Percentiles rank a stretch among this genome's conserved stretches.
phyloP scores from a whole-genome alignment of 202 grass and related monocot species.

The Zoysia matrella region DNA sequence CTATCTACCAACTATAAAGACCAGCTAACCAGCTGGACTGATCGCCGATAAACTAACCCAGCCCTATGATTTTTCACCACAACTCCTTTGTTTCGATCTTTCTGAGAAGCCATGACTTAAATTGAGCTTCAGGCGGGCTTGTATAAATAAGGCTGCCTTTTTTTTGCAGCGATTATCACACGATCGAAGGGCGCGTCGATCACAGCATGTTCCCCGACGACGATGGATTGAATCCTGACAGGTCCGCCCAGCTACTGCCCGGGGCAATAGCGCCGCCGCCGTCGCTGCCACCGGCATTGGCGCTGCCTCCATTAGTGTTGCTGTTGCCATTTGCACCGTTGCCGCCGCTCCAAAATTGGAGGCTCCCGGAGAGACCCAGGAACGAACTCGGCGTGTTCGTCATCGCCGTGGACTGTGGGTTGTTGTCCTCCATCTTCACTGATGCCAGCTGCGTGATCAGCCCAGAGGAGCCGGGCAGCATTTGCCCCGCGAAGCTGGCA shows the following conservation, averaged over 20 bases:
- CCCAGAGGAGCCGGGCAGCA: too few relatives aligned
- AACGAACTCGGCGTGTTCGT: constrained; percentile 54
- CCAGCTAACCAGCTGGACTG: constrained; percentile 3
- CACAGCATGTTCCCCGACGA: constrained; percentile 75
- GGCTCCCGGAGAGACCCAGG: constrained; percentile 60
- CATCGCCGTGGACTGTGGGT: constrained; percentile 11
- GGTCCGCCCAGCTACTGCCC: constrained; percentile 45
- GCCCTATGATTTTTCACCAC: constrained; percentile 46
- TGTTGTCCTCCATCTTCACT: too few relatives aligned
- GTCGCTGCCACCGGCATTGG: neutral
- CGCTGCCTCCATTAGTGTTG: neutral
- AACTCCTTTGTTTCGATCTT: constrained; percentile 47
- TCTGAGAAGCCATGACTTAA: constrained; percentile 74
- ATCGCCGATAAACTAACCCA: constrained; percentile 5
- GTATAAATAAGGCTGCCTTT: constrained; percentile 50
- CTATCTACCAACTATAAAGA: constrained; percentile 43
- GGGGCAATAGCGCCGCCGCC: constrained; percentile 20
- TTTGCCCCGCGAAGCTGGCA: too few relatives aligned
- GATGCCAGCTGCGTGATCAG: too few relatives aligned
- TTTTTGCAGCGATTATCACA: constrained; percentile 29
- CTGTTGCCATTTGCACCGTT: too few relatives aligned
- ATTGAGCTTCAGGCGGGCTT: constrained; percentile 69
- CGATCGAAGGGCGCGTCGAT: constrained; percentile 20
- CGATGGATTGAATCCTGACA: constrained; percentile 72
- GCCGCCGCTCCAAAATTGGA: constrained; percentile 72